Percentiles rank a stretch among this genome's conserved stretches.
Evolutionary conservation across 78 protist species (phyloP).

Genomic region (slime mould (Dictyostelium discoideum)): dicty_2.7 NC_007091.3:1205001-1205500

Average conservation of each 20-base stretch:
- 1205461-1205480: neutral
- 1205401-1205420: neutral
- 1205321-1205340: neutral
- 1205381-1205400: conserved; percentile 6
- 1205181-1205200: neutral
- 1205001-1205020: neutral
- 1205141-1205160: neutral
- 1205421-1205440: neutral
- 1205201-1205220: neutral
- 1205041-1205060: neutral
- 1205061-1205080: neutral
- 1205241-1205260: neutral
- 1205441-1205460: neutral
- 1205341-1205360: neutral
- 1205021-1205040: neutral
- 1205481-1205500: neutral
- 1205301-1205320: neutral
- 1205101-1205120: neutral
- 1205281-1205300: neutral
- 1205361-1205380: neutral
- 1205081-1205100: neutral
- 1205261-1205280: neutral
- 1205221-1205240: neutral
- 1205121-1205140: neutral
- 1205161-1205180: neutral